Conservation (phyloP, 2,329 filamentous ascomycete genomes). For the Talaromyces sp. region DNA sequence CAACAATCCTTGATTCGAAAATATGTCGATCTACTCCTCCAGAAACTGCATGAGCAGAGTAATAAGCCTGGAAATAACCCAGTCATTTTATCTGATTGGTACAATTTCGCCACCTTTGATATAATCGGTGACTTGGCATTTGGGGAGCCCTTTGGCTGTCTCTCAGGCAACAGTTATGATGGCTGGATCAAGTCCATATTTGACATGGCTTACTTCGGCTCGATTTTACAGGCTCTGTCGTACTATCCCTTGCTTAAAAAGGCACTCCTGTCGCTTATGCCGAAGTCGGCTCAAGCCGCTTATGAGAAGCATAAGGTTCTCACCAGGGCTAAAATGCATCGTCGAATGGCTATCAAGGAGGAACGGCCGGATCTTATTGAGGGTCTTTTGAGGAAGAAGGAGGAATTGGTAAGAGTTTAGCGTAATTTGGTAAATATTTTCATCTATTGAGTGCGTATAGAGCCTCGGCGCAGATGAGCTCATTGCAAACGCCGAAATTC, state of each 20-base stretch:
- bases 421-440: constrained; percentile 25
- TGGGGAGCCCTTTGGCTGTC: constrained; percentile 35
- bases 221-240: constrained; percentile 19
- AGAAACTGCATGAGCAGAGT: constrained; percentile 18
- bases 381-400: constrained; percentile 21
- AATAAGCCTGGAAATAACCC: background rate
- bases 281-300: constrained; percentile 17
- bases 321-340: constrained; percentile 20
- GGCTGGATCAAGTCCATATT: constrained; percentile 9
- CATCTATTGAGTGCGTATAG: constrained; percentile 21
- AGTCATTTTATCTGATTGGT: constrained; percentile 33
- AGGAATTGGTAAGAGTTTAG: constrained; percentile 19
- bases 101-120: constrained; percentile 39
- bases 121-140: constrained; percentile 43
- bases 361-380: constrained; percentile 21
- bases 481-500: constrained; percentile 1
- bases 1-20: constrained; percentile 23
- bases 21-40: constrained; percentile 26
- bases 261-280: constrained; percentile 9
- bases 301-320: constrained; percentile 17
- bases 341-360: constrained; percentile 17
- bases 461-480: constrained; percentile 3
- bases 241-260: constrained; percentile 20
- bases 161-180: background rate
- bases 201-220: constrained; percentile 15